Conservation (phyloP, 345 rosid species). For the Cardamine occulta region DNA sequence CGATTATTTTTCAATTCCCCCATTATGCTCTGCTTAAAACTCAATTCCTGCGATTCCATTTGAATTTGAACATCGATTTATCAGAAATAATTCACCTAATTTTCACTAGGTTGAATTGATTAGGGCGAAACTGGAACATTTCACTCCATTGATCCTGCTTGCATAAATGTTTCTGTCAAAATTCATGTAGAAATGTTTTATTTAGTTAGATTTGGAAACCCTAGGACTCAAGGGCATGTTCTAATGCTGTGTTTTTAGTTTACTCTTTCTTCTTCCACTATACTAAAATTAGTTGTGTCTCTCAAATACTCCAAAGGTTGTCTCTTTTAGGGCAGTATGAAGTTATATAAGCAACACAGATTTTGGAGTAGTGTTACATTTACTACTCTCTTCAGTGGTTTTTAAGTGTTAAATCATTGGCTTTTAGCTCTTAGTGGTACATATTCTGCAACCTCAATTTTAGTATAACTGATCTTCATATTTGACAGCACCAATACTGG, state of each 20-base stretch:
- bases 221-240: neutral
- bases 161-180: neutral
- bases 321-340: neutral
- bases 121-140: slow-evolving; percentile 6
- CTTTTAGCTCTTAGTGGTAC: neutral
- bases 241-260: neutral
- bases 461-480: slow-evolving; percentile 33
- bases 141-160: neutral
- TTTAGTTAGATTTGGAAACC: neutral
- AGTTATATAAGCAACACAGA: neutral
- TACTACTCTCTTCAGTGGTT: slow-evolving; percentile 19
- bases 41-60: neutral
- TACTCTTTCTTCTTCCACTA: neutral
- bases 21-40: neutral
- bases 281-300: slow-evolving; percentile 18
- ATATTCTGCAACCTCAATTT: slow-evolving; percentile 14
- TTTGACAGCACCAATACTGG: slow-evolving; percentile 34
- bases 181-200: neutral
- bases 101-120: neutral
- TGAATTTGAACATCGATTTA: neutral
- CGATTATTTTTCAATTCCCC: neutral
- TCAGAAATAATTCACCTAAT: neutral
- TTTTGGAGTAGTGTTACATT: slow-evolving; percentile 10
- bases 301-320: slow-evolving; percentile 7
- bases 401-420: slow-evolving; percentile 34